phyloP scores from a whole-genome alignment of 345 rosid species.

The Pseudoturritis turrita region DNA sequence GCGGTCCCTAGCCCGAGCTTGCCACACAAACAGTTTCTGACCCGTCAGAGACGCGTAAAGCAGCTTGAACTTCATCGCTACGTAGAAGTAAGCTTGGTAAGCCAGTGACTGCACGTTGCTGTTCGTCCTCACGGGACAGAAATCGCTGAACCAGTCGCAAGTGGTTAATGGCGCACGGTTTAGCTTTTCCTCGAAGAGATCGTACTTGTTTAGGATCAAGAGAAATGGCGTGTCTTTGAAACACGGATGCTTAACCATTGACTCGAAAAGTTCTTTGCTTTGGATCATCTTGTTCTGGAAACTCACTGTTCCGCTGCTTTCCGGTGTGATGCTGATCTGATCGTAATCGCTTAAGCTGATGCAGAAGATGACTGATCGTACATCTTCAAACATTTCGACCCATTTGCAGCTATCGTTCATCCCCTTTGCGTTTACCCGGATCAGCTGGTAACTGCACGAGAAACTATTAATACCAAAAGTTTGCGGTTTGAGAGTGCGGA shows the following conservation, averaged over 20 bases:
- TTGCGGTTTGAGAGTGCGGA: not conserved
- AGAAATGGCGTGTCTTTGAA: conserved; percentile 80
- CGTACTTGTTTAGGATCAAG: conserved; percentile 88
- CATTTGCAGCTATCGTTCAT: conserved; percentile 98
- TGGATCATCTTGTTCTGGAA: conserved; percentile 83
- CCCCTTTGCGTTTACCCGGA: conserved; percentile 86
- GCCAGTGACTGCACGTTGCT: conserved; percentile 67
- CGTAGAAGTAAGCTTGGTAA: conserved; percentile 89
- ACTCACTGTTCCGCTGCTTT: conserved; percentile 39
- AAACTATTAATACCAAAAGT: not conserved
- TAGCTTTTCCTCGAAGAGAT: conserved; percentile 83
- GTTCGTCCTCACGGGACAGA: conserved; percentile 66
- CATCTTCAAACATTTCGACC: conserved; percentile 99
- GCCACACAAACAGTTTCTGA: conserved; percentile 91
- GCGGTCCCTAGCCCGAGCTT: conserved; percentile 78
- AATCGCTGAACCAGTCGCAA: conserved; percentile 89
- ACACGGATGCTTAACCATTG: conserved; percentile 78
- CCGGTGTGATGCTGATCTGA: conserved; percentile 52
- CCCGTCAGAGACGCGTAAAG: conserved; percentile 71
- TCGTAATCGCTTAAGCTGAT: conserved; percentile 85
- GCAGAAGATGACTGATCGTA: conserved; percentile 76
- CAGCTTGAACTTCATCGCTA: conserved; percentile 92
- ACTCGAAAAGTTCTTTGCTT: conserved; percentile 83
- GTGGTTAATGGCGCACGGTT: conserved; percentile 54
- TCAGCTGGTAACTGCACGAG: conserved; percentile 72